phyloP scores from a whole-genome alignment of 2,329 filamentous ascomycete species.

The Cercospora zeae-maydis region DNA sequence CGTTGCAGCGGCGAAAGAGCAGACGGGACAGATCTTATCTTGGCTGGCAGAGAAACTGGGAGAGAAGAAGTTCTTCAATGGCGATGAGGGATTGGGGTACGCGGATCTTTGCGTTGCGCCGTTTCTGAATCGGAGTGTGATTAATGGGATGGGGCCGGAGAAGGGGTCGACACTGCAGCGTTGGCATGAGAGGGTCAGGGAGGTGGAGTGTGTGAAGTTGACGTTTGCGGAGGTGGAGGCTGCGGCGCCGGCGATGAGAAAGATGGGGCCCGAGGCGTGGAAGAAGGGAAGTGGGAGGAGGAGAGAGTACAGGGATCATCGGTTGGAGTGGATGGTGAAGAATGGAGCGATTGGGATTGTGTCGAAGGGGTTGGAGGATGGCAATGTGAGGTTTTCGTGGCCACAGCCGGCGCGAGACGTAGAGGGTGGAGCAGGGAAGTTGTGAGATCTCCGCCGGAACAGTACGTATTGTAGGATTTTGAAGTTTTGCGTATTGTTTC shows the following conservation, averaged over 20 bases:
- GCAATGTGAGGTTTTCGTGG: conserved; percentile 27
- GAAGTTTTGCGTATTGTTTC: too few species aligned
- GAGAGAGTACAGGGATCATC: conserved; percentile 31
- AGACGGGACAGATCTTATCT: conserved; percentile 24
- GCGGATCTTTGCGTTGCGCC: conserved; percentile 34
- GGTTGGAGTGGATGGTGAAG: conserved; percentile 28
- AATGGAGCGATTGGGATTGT: conserved; percentile 27
- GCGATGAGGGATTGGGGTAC: conserved; percentile 26
- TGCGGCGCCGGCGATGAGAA: conserved; percentile 21
- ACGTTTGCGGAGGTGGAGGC: conserved; percentile 29
- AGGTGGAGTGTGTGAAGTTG: conserved; percentile 24
- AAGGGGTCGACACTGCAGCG: conserved; percentile 17
- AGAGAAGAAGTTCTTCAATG: conserved; percentile 30
- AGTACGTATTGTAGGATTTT: too few species aligned
- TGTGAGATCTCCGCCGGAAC: background rate
- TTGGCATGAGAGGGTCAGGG: conserved; percentile 25
- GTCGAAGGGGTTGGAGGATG: conserved; percentile 22
- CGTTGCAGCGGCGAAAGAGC: conserved; percentile 27
- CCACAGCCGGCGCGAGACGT: conserved; percentile 11
- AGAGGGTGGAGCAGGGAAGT: conserved; percentile 1
- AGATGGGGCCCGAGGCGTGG: conserved; percentile 16
- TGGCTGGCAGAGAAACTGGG: conserved; percentile 31
- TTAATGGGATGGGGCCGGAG: conserved; percentile 24
- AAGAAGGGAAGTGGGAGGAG: conserved; percentile 17
- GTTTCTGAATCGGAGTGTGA: conserved; percentile 26